Base-by-base conservation (phyloP, 257 asterid genomes). In the Ophiorrhiza pumila region DNA sequence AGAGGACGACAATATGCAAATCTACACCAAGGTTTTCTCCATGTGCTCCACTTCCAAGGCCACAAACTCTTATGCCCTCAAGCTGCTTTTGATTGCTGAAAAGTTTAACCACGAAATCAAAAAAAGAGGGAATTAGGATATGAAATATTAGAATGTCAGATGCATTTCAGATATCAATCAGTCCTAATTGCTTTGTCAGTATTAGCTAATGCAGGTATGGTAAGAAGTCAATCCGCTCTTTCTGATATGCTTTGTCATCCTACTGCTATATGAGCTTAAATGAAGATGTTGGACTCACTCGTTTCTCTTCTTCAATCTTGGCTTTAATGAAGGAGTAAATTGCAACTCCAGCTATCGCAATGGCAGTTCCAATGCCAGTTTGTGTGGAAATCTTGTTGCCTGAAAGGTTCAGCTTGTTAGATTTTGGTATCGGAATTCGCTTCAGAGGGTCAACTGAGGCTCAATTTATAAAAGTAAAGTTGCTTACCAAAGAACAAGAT, bases 271-370 rank as follows among this genome's bases (percentile, higher is more conserved):
- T 25, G 31, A 32, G 27, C n/a, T 72, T 12, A 3, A 63, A 63
- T 23, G 52, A 58, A 4, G 55, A 14, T 32, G 34, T 12, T 60
- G n/a, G 49, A 65, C 97, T 87, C 80, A 92, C 99, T 78, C 91
- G 91, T 84, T 95, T 95, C 87, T 95, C 99, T 85, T 95, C 99
- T 85, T 95, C 99, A 27, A 95, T 80, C 89, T 82, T 81, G 82
- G 99, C 99, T 90, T 95, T 95, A 81, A 95, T 89, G 83, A 84
- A 84, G 76, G 99, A 95, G 90, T 95, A 95, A 53, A 78, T 73
- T 42, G 99, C 99, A 68, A 95, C 99, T 83, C 99, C 98, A 82
- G 88, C 88, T 69, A 95, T 95, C 46, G 99, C 99, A 84, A 92
- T 86, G 78, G 77, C 73, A 22, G 99, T 95, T 39, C 99, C 99